These are phyloP conservation scores for Suillus discolor DNA, from an alignment of 768 basidiomycete species.

Conservation along the genomic window DNA sequence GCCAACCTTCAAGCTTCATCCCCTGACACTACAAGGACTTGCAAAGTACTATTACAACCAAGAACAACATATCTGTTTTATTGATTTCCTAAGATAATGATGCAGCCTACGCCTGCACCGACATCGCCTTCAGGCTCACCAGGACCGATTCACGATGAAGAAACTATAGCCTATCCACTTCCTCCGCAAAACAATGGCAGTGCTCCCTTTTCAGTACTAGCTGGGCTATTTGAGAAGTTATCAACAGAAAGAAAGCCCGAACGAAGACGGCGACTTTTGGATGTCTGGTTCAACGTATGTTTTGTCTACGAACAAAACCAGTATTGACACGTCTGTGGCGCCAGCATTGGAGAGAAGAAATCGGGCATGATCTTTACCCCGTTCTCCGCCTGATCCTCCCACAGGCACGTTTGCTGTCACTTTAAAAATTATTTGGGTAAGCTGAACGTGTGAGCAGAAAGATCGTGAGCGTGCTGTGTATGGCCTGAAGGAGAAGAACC, in stretches of 20 bases:
- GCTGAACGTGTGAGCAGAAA: constrained; percentile 56
- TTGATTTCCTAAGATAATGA: constrained; percentile 27
- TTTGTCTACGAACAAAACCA: not conserved
- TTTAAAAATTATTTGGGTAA: not conserved
- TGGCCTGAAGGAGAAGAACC: constrained; percentile 91
- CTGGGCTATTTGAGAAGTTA: constrained; percentile 74
- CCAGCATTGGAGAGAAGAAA: constrained; percentile 84
- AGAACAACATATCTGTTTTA: not conserved
- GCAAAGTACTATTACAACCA: not conserved
- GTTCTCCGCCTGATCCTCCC: constrained; percentile 88
- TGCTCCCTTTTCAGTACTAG: constrained; percentile 69
- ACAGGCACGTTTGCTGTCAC: constrained; percentile 53
- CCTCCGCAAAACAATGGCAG: constrained; percentile 70
- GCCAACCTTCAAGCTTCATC: not conserved
- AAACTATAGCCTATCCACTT: constrained; percentile 44
- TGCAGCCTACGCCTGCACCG: constrained; percentile 72
- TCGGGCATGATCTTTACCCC: constrained; percentile 89
- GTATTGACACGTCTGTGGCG: constrained; percentile 19
- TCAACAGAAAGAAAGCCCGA: constrained; percentile 75
- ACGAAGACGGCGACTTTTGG: constrained; percentile 67
- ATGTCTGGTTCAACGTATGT: constrained; percentile 81
- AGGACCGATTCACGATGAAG: constrained; percentile 22
- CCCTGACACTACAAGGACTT: not conserved
- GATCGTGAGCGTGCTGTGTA: constrained; percentile 92
- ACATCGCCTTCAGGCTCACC: constrained; percentile 59